Conservation (phyloP, 1,284 basidiomycete genomes). For the Puccinia triticina region DNA sequence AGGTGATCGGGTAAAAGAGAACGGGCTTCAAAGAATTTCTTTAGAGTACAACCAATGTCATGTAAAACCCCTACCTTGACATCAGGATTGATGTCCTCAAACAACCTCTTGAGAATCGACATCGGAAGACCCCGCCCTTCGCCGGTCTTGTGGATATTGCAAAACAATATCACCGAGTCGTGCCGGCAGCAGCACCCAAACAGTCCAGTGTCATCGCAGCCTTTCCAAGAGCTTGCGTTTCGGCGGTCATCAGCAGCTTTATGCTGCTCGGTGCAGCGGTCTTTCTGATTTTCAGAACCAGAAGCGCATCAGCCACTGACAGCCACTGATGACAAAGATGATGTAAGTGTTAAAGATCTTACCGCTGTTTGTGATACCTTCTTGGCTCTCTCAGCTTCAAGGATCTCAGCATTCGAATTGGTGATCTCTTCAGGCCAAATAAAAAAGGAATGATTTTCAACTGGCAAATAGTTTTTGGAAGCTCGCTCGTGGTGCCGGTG, state of each 20-base stretch:
- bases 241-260: too few species aligned
- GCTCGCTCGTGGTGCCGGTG: slow-evolving; percentile 16
- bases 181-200: slow-evolving; percentile 20
- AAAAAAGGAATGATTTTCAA: not conserved
- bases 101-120: not conserved
- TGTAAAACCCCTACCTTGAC: not conserved
- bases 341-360: not conserved
- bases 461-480: not conserved
- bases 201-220: slow-evolving; percentile 22
- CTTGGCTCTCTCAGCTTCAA: not conserved
- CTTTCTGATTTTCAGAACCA: not conserved
- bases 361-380: not conserved
- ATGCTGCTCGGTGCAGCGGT: not conserved
- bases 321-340: not conserved
- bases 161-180: not conserved
- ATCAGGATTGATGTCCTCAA: not conserved
- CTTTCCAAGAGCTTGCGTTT: slow-evolving; percentile 14
- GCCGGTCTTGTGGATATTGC: not conserved
- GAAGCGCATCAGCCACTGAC: not conserved
- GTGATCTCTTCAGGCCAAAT: not conserved
- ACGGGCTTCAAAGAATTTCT: slow-evolving; percentile 12
- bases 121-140: not conserved
- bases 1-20: not conserved
- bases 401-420: not conserved
- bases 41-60: slow-evolving; percentile 24